phyloP scores from a whole-genome alignment of 2,329 filamentous ascomycete genomes.

The Byssoonygena ceratinophila region DNA sequence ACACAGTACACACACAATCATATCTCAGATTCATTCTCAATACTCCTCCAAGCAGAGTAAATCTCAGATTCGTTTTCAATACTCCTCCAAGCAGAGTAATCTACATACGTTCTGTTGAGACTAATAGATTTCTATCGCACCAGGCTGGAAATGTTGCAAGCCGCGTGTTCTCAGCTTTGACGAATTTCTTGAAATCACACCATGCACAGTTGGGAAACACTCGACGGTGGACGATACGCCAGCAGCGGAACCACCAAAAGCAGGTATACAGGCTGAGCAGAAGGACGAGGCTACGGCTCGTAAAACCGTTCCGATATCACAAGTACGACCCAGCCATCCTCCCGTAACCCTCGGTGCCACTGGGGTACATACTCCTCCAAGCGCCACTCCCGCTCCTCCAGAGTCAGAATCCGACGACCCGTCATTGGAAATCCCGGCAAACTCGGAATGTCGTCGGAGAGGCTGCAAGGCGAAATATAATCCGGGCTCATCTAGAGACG shows the following conservation, averaged over 20 bases:
- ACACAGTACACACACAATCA: too few relatives aligned
- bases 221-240: constrained; percentile 71
- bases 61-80: too few relatives aligned
- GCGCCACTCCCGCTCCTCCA: constrained; percentile 44
- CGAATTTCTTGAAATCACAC: constrained; percentile 86
- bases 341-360: constrained; percentile 26
- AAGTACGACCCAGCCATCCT: constrained; percentile 17
- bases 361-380: constrained; percentile 26
- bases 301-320: constrained; percentile 20
- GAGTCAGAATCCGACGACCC: constrained; percentile 86
- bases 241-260: constrained; percentile 37
- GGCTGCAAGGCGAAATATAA: constrained; percentile 59
- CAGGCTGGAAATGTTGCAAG: constrained; percentile 99
- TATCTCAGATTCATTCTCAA: too few relatives aligned
- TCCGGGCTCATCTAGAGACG: constrained; percentile 49
- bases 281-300: constrained; percentile 16
- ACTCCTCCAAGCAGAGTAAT: too few relatives aligned
- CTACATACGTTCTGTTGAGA: too few relatives aligned
- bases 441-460: constrained; percentile 64
- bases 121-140: constrained; percentile 1
- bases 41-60: too few relatives aligned
- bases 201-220: constrained; percentile 88
- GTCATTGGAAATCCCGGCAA: constrained; percentile 58
- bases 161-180: constrained; percentile 93
- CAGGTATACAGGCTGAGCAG: constrained; percentile 1